phyloP scores from a whole-genome alignment of 441 rosid genomes.

The Arabidopsis lyrata region DNA sequence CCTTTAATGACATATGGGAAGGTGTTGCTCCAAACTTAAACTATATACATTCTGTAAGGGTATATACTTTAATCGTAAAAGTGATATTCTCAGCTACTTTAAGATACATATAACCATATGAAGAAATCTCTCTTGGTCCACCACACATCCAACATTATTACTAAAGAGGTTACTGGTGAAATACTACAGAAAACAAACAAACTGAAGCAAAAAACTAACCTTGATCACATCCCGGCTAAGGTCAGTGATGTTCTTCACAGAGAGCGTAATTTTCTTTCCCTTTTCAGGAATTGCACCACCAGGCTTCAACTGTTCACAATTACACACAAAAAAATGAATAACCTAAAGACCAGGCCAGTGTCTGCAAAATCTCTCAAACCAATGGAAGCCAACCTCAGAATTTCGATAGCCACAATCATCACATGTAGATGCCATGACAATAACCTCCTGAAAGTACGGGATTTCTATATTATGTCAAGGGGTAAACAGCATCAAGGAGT shows the following conservation, averaged over 20 bases:
- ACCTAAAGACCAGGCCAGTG: conserved; percentile 10
- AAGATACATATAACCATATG: not conserved
- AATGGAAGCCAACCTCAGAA: conserved; percentile 78
- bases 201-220: conserved; percentile 51
- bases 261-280: conserved; percentile 71
- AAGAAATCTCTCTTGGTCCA: not conserved
- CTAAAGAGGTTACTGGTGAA: not conserved
- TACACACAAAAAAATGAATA: conserved; percentile 20
- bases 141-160: not conserved
- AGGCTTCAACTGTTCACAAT: conserved; percentile 75
- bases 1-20: not conserved
- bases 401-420: conserved; percentile 93
- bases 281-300: conserved; percentile 87
- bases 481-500: conserved; percentile 41
- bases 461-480: conserved; percentile 73
- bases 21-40: not conserved
- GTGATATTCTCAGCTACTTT: conserved; percentile 6
- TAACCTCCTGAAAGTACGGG: conserved; percentile 98
- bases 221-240: conserved; percentile 94
- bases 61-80: not conserved
- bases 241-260: conserved; percentile 66
- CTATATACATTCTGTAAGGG: conserved; percentile 12
- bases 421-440: conserved; percentile 98
- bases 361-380: conserved; percentile 6
- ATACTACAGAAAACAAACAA: conserved; percentile 1